phyloP scores from a whole-genome alignment of 2,329 filamentous ascomycete genomes.

The Fusarium sp. region DNA sequence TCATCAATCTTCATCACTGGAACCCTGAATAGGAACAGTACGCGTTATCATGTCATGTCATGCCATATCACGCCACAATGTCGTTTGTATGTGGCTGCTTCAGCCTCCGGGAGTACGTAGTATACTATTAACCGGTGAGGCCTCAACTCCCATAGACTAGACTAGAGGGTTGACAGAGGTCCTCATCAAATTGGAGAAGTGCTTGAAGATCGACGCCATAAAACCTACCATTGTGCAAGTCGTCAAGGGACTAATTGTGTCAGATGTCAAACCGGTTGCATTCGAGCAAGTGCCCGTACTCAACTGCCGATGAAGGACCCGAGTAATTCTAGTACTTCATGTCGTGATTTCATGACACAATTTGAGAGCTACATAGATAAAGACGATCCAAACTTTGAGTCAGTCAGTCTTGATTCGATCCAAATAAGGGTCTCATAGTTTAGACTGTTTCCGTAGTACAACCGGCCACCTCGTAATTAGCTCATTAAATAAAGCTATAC shows the following conservation, averaged over 20 bases:
- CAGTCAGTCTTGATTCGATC: not conserved
- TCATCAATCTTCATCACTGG: not conserved
- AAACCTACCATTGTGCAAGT: conserved; percentile 23
- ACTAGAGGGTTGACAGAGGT: not conserved
- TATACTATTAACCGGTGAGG: conserved; percentile 1
- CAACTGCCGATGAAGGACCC: not conserved
- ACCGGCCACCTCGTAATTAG: not conserved
- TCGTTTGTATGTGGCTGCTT: conserved; percentile 16
- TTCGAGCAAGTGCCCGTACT: not conserved
- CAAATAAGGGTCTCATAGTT: not conserved
- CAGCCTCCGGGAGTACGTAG: conserved; percentile 20
- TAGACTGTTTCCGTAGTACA: not conserved
- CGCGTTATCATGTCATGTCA: conserved; percentile 9
- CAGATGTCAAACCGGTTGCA: conserved; percentile 17
- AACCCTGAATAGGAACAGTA: not conserved
- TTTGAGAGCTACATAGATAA: not conserved
- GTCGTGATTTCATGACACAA: not conserved
- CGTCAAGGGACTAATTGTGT: conserved; percentile 15
- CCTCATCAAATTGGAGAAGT: not conserved
- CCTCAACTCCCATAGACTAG: not conserved
- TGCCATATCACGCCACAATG: not conserved
- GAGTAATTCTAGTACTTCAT: conserved; percentile 10
- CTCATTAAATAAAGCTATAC: not conserved
- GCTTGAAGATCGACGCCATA: conserved; percentile 19
- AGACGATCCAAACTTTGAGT: not conserved